Conservation (phyloP, 345 rosid species). For the Syzygium aqueum region DNA sequence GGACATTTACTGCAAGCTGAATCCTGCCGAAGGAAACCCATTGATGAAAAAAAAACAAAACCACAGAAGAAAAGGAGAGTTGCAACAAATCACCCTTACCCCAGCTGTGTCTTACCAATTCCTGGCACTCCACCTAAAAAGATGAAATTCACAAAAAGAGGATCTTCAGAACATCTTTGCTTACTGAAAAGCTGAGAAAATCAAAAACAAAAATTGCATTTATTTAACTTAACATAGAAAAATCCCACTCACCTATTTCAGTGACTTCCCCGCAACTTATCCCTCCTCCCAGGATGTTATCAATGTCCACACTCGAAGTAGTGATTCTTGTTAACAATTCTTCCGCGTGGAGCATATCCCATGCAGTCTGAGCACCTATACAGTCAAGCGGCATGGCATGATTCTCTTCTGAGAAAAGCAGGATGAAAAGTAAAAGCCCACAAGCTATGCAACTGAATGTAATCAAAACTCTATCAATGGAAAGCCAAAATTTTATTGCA, state of each 20-base stretch:
- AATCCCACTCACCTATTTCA: constrained; percentile 57
- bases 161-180: background rate
- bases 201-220: background rate
- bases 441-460: background rate
- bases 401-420: background rate
- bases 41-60: background rate
- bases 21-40: constrained; percentile 41
- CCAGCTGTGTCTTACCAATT: constrained; percentile 94
- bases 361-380: constrained; percentile 77
- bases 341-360: constrained; percentile 88
- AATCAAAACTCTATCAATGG: background rate
- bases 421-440: background rate
- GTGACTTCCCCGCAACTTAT: constrained; percentile 85
- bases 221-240: background rate
- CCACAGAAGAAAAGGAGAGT: background rate
- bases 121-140: constrained; percentile 76
- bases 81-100: constrained; percentile 33
- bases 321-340: constrained; percentile 50
- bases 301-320: constrained; percentile 78
- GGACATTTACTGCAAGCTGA: constrained; percentile 91
- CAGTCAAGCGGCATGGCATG: background rate
- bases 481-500: background rate
- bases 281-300: constrained; percentile 82
- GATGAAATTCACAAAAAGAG: background rate
- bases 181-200: background rate